These are phyloP conservation scores for Mycena floridula DNA, from an alignment of 768 basidiomycete genomes.

Conservation along the genomic window DNA sequence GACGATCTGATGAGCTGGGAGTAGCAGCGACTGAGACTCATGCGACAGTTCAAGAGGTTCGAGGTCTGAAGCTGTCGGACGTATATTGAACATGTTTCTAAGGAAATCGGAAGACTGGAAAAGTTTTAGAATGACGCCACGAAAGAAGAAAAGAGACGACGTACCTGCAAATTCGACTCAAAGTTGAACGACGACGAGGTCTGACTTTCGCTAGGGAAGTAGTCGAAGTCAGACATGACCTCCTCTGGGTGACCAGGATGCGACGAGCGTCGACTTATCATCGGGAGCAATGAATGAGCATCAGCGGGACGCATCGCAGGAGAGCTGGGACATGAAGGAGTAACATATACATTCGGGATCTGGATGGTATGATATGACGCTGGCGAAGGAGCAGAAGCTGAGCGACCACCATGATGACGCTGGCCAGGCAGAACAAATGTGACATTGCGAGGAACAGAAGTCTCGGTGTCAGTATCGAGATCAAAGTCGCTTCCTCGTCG, in stretches of 20 bases:
- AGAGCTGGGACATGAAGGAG: constrained; percentile 59
- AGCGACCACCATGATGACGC: constrained; percentile 35
- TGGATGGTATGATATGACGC: constrained; percentile 62
- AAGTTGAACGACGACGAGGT: constrained; percentile 34
- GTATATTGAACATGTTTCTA: constrained; percentile 37
- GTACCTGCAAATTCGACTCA: constrained; percentile 42
- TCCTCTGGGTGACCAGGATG: constrained; percentile 42
- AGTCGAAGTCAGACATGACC: constrained; percentile 47
- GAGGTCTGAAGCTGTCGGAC: background rate
- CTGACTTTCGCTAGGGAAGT: constrained; percentile 36
- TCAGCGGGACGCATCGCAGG: too few relatives aligned
- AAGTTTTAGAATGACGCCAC: constrained; percentile 6
- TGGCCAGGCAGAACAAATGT: constrained; percentile 21
- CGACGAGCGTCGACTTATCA: constrained; percentile 57
- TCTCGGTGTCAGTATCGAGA: too few relatives aligned
- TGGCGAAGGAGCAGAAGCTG: constrained; percentile 57
- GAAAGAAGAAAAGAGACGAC: constrained; percentile 11
- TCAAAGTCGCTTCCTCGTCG: constrained; percentile 15
- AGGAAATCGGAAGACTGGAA: constrained; percentile 44
- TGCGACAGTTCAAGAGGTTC: constrained; percentile 1
- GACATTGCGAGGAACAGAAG: too few relatives aligned
- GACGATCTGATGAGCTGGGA: constrained; percentile 34
- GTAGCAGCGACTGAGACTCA: background rate
- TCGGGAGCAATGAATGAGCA: constrained; percentile 47
- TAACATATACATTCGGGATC: constrained; percentile 53